phyloP scores from a whole-genome alignment of 1,284 basidiomycete species.

The Pseudozyma pruni region DNA sequence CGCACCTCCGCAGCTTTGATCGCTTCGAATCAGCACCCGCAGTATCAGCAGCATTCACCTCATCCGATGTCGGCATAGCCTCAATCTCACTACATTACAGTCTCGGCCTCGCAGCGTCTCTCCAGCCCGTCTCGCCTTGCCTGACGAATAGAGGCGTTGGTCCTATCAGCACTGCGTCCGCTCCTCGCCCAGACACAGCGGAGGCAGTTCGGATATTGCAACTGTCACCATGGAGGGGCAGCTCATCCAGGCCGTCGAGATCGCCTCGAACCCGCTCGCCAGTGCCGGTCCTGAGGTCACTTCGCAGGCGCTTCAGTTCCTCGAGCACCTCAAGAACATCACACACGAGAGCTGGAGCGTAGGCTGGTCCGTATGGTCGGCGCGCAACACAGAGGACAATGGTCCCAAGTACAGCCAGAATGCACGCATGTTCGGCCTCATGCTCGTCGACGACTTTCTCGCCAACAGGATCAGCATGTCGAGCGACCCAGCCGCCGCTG shows the following conservation, averaged over 20 bases:
- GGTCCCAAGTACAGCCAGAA: constrained; percentile 77
- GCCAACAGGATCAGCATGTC: constrained; percentile 73
- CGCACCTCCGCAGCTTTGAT: background rate
- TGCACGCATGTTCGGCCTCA: constrained; percentile 84
- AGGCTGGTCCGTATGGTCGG: constrained; percentile 64
- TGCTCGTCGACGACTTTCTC: constrained; percentile 85
- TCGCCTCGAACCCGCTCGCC: constrained; percentile 79
- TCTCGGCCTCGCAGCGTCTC: background rate
- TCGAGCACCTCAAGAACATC: constrained; percentile 79
- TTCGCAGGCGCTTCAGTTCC: constrained; percentile 82
- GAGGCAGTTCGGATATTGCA: too few relatives aligned
- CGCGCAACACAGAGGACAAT: constrained; percentile 72
- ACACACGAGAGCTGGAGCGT: constrained; percentile 78
- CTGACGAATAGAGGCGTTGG: background rate
- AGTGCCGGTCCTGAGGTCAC: constrained; percentile 71
- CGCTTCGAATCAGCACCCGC: background rate
- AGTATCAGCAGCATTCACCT: background rate
- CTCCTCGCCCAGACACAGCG: too few relatives aligned
- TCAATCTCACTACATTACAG: background rate
- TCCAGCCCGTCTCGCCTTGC: background rate
- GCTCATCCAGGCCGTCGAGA: constrained; percentile 81
- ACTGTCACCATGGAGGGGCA: constrained; percentile 71
- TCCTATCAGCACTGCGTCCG: background rate
- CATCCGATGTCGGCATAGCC: constrained; percentile 23
- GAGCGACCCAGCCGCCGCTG: constrained; percentile 52